phyloP scores from a whole-genome alignment of 176 grass and related monocot species.

The Aegilops tauschii region DNA sequence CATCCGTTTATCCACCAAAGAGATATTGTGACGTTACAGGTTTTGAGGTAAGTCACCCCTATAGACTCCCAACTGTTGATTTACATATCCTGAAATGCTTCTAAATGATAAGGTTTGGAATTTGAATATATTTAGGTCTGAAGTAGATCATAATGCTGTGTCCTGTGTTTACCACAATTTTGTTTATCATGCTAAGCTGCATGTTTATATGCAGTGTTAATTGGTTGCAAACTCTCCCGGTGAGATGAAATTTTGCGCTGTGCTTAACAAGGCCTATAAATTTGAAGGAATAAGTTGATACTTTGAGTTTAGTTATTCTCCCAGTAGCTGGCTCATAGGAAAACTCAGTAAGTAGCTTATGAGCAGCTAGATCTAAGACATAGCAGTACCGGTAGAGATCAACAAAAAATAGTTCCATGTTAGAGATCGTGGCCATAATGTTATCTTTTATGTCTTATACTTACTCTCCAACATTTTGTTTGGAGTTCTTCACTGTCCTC shows the following conservation, averaged over 20 bases:
- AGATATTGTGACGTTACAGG: conserved; percentile 97
- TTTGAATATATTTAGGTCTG: conserved; percentile 1
- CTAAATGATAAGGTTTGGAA: not conserved
- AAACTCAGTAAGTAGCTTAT: not conserved
- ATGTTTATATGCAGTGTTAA: not conserved
- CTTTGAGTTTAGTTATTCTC: not conserved
- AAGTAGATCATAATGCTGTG: not conserved
- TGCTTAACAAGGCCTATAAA: not conserved
- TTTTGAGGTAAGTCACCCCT: conserved; percentile 68
- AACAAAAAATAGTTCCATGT: not conserved
- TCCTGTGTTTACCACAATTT: not conserved
- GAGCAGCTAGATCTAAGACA: not conserved
- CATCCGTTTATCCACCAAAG: conserved; percentile 90
- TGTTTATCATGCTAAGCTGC: not conserved
- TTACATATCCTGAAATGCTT: not conserved
- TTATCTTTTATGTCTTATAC: not conserved
- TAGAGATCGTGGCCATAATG: not conserved
- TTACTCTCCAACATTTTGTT: not conserved
- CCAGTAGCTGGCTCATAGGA: not conserved
- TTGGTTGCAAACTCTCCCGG: not conserved
- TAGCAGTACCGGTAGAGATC: not conserved
- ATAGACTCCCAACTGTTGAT: conserved; percentile 1
- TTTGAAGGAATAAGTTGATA: not conserved
- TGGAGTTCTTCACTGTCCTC: not conserved
- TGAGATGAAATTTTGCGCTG: not conserved